Base-by-base conservation (phyloP, 345 rosid genomes). In the Sapria himalayana region DNA sequence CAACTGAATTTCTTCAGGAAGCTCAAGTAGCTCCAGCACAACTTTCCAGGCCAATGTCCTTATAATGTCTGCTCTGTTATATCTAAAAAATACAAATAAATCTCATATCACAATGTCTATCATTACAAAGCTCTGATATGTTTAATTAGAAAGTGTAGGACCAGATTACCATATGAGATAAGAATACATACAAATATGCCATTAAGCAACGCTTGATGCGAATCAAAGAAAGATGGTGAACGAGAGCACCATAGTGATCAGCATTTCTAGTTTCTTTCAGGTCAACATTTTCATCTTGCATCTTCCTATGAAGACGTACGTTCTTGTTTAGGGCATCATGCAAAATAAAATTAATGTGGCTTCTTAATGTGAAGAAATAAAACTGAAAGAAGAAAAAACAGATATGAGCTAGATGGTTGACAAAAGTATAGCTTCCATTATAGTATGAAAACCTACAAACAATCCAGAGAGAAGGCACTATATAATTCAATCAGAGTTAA, bases 141-240 rank as follows among this genome's bases (percentile, higher is more conserved):
- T 29, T 22, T 46, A 37, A 9, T 45, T 37, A 25, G 37, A 37
- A 37, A 45, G 39, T 18, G 37, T 11, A 19, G 29, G 27, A 25
- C n/a, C n/a, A 19, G 24, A n/a, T n/a, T n/a, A n/a, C n/a, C 39
- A 34, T 40, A 7, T 6, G 29, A 37, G 22, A 52, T 6, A 32
- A 37, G 22, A 52, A 40, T 43, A 22, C 73, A 53, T 54, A 86
- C 94, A 72, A 61, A 41, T 89, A 82, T n/a, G 85, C 85, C 94
- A 76, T 72, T 51, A 89, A 66, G 72, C 94, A 89, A 40, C 94
- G 85, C 44, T 89, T 89, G 64, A 78, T 78, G 13, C 85, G 85
- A 62, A 57, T 60, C 55, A 89, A 57, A 54, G 98, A 56, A 52
- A 89, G 76, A 60, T 89, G 94, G 49, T 89, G 94, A 33, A 68